phyloP scores from a whole-genome alignment of 1,284 basidiomycete genomes.

The Neotropicomus parvogracilis region DNA sequence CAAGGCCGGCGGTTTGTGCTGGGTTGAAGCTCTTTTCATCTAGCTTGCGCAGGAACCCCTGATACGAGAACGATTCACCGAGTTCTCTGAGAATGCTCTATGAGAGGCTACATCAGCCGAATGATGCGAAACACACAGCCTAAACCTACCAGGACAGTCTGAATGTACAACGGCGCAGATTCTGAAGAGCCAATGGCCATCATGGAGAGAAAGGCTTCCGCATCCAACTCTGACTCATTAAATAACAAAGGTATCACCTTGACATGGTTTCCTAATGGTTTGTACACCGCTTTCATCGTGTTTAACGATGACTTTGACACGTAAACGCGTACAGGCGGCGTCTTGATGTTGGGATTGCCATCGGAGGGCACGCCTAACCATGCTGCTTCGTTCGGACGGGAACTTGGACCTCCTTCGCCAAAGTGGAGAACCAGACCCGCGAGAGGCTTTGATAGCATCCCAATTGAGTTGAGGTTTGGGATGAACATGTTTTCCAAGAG shows the following conservation, averaged over 20 bases:
- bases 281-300: slow-evolving; percentile 53
- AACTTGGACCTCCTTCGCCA: slow-evolving; percentile 53
- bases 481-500: slow-evolving; percentile 64
- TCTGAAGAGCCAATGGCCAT: slow-evolving; percentile 59
- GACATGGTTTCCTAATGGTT: slow-evolving; percentile 43
- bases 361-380: slow-evolving; percentile 45
- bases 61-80: slow-evolving; percentile 41
- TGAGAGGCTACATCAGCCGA: neutral
- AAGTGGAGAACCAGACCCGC: slow-evolving; percentile 61
- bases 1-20: slow-evolving; percentile 46
- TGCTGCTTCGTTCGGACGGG: slow-evolving; percentile 58
- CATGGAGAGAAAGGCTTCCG: slow-evolving; percentile 57
- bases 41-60: slow-evolving; percentile 43
- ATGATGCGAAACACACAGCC: neutral
- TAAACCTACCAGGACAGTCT: slow-evolving; percentile 49
- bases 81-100: slow-evolving; percentile 42
- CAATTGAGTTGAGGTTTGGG: slow-evolving; percentile 43
- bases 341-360: slow-evolving; percentile 28
- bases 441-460: slow-evolving; percentile 47
- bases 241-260: slow-evolving; percentile 53
- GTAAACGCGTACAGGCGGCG: slow-evolving; percentile 51
- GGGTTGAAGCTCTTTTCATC: slow-evolving; percentile 46
- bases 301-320: slow-evolving; percentile 57
- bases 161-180: slow-evolving; percentile 57
- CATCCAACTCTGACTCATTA: slow-evolving; percentile 57